Evolutionary conservation across 768 basidiomycete genomes (phyloP).

Genomic region (Grammothele lineata): DNA sequence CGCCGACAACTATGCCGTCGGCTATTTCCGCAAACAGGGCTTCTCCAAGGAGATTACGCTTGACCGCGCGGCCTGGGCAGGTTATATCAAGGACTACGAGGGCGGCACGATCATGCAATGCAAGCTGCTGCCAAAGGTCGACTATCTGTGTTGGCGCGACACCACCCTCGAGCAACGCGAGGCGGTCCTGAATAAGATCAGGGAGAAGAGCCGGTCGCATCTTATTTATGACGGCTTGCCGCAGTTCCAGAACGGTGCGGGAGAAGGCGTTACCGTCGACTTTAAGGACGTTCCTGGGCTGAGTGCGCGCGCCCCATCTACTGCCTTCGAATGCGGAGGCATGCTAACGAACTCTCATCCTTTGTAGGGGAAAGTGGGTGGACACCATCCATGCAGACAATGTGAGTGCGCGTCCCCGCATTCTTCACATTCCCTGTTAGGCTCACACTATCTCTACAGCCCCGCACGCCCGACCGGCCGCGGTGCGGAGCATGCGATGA

Average conservation of each 20-base stretch:
- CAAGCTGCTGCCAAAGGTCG: slow-evolving; percentile 87
- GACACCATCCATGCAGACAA: slow-evolving; percentile 76
- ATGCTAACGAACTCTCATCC: no score
- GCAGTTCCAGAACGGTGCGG: slow-evolving; percentile 61
- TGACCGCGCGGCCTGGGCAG: slow-evolving; percentile 91
- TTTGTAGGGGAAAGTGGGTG: slow-evolving; percentile 82
- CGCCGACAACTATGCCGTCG: slow-evolving; percentile 98
- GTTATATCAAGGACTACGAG: slow-evolving; percentile 99
- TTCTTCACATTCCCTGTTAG: no score
- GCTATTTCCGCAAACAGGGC: slow-evolving; percentile 99
- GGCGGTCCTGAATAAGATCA: slow-evolving; percentile 84
- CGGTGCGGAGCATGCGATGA: slow-evolving; percentile 56
- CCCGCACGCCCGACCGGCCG: slow-evolving; percentile 42
- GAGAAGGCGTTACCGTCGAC: slow-evolving; percentile 51
- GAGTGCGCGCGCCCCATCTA: slow-evolving; percentile 23
- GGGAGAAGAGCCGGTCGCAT: slow-evolving; percentile 82
- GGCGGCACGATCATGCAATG: slow-evolving; percentile 99
- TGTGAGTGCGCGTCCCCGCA: slow-evolving; percentile 44
- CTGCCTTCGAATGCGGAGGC: slow-evolving; percentile 5
- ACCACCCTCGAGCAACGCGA: slow-evolving; percentile 81
- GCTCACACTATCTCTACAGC: slow-evolving; percentile 11
- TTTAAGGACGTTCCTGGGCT: slow-evolving; percentile 86
- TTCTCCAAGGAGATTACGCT: slow-evolving; percentile 97
- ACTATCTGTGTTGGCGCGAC: slow-evolving; percentile 79
- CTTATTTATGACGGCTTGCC: slow-evolving; percentile 77